phyloP scores from a whole-genome alignment of 768 basidiomycete genomes.

The Suillus ampliporus region DNA sequence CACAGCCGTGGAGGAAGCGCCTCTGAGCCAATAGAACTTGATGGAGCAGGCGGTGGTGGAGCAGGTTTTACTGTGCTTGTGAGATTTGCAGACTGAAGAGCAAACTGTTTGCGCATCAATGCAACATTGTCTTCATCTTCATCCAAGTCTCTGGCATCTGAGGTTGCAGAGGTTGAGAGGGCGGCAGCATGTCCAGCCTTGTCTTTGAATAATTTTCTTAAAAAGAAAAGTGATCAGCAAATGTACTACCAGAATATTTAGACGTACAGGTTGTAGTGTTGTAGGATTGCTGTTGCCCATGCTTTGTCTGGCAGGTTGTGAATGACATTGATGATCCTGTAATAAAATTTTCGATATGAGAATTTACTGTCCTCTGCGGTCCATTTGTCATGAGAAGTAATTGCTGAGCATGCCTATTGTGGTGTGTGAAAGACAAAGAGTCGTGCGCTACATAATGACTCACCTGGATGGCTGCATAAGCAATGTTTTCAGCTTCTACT shows the following conservation, averaged over 20 bases:
- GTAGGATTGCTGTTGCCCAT: neutral
- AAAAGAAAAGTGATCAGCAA: neutral
- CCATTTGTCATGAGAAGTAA: constrained; percentile 13
- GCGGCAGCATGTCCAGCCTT: neutral
- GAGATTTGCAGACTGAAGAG: neutral
- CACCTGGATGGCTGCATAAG: constrained; percentile 13
- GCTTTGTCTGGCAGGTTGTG: neutral
- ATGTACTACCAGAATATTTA: neutral
- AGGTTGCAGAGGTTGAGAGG: neutral
- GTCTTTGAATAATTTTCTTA: neutral
- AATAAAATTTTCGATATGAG: constrained; percentile 13
- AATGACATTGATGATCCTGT: constrained; percentile 6
- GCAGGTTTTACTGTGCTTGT: no score
- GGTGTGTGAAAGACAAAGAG: no score
- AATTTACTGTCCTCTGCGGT: constrained; percentile 6
- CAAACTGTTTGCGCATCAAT: neutral
- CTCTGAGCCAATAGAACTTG: no score
- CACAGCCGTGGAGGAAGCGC: no score
- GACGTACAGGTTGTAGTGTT: constrained; percentile 11
- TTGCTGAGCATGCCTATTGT: constrained; percentile 5
- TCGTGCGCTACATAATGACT: neutral
- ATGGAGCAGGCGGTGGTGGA: no score
- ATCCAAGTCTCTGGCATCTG: neutral
- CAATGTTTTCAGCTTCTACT: constrained; percentile 12
- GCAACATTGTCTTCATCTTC: neutral